Base-by-base conservation (phyloP, 768 basidiomycete species). In the Rhodotorula toruloides region DNA sequence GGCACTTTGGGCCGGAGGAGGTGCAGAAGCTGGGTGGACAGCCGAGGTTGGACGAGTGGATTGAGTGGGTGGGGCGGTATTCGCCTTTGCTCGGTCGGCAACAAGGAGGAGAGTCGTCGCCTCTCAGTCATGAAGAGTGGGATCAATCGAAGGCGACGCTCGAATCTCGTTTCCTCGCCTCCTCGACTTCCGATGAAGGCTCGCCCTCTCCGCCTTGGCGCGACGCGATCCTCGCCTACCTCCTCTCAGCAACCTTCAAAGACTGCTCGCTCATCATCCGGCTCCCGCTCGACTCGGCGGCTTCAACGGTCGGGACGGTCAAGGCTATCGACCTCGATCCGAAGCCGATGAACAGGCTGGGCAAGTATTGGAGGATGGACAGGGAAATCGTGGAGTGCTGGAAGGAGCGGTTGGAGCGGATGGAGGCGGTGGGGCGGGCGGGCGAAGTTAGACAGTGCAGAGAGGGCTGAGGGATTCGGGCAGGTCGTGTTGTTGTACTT, bases 231-330 rank as follows among this genome's bases (percentile, higher is more conserved):
- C 78, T 89, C 53, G 86, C 89, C 13, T 90, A 90, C 76, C 79
- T 91, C 29, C 85, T 97, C 57, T 91, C 91, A 9, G 90, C 90
- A 32, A 89, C 89, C 11, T 91, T 99, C 82, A 99, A 99, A 77
- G 94, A 99, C 77, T 99, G 94, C 78, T 96, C 93, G 1, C 63
- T 88, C 58, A 84, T 88, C 59, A 67, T 86, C 43, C 79, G 80
- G 29, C 66, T 80, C 39, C 34, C 58, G 16, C 73, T 54, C 54
- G n/a, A 43, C 0, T 9, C 29, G 50, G 34, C 7, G 25, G 57
- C 47, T 2, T 25, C 10, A 49, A 27, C 25, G 22, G 4, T 32
- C 10, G 40, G 56, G 27, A 77, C 78, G 25, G 81, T 89, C 34
- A 86, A 83, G 37, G 79, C 91, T 42, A 90, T 97, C 72, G 94